phyloP scores from a whole-genome alignment of 768 basidiomycete genomes.

The Lanmaoa pseudosensibilis region DNA sequence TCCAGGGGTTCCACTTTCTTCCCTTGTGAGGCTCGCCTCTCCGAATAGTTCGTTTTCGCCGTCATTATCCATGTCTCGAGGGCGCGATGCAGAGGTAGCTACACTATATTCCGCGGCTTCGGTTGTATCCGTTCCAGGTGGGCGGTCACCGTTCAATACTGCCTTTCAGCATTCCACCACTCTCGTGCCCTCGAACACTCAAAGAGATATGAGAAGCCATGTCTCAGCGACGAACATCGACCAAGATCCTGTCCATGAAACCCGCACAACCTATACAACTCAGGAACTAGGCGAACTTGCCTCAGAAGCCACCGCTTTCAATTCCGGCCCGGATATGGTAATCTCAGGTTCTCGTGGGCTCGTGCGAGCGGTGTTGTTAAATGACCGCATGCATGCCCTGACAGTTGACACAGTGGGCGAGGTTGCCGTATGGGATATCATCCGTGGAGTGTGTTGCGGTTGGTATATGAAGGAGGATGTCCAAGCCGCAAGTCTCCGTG shows the following conservation, averaged over 20 bases:
- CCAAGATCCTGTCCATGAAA: conserved; percentile 36
- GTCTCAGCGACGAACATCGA: conserved; percentile 24
- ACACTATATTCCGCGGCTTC: conserved; percentile 87
- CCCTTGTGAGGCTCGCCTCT: conserved; percentile 66
- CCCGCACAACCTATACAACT: conserved; percentile 51
- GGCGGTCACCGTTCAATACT: conserved; percentile 38
- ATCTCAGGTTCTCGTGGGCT: conserved; percentile 80
- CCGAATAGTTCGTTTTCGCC: conserved; percentile 62
- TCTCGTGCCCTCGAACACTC: conserved; percentile 29
- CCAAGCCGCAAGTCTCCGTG: conserved; percentile 50
- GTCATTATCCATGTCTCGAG: conserved; percentile 33
- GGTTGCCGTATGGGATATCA: conserved; percentile 91
- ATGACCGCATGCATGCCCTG: conserved; percentile 86
- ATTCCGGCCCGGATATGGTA: conserved; percentile 58
- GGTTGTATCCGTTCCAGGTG: conserved; percentile 63
- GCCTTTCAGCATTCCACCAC: conserved; percentile 32
- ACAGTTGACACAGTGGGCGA: conserved; percentile 88
- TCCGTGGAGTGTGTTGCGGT: conserved; percentile 75
- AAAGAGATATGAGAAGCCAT: conserved; percentile 19
- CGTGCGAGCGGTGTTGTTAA: conserved; percentile 77
- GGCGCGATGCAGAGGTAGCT: conserved; percentile 74
- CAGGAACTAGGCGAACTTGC: conserved; percentile 81
- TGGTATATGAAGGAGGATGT: conserved; percentile 67
- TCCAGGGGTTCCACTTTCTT: conserved; percentile 69
- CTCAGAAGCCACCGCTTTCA: conserved; percentile 66